Evolutionary conservation across 495 filamentous ascomycete species (phyloP).

Genomic region (Penicillium arizonense): DNA sequence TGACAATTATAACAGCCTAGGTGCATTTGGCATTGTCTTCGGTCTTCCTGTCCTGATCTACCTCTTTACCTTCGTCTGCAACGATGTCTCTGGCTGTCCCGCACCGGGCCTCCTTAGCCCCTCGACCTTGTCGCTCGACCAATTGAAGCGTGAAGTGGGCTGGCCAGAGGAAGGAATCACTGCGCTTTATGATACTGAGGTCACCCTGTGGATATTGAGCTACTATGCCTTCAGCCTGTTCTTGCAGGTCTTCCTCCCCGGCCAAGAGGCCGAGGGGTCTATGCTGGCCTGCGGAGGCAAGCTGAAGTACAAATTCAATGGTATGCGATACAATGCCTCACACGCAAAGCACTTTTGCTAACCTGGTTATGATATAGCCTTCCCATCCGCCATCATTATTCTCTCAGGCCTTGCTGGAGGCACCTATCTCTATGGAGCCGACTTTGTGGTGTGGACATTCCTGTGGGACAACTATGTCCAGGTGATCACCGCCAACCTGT

Average conservation of each 20-base stretch:
- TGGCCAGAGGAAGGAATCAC: constrained; percentile 69
- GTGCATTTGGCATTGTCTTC: constrained; percentile 70
- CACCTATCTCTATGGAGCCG: constrained; percentile 71
- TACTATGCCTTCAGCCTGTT: constrained; percentile 79
- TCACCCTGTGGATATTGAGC: constrained; percentile 61
- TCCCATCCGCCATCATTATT: constrained; percentile 68
- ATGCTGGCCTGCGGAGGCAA: constrained; percentile 67
- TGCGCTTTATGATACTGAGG: constrained; percentile 61
- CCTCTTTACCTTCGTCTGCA: constrained; percentile 78
- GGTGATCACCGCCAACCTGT: constrained; percentile 77
- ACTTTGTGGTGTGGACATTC: constrained; percentile 88
- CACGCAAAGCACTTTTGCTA: neutral
- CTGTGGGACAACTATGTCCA: constrained; percentile 88
- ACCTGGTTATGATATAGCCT: constrained; percentile 52
- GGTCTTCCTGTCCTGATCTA: constrained; percentile 76
- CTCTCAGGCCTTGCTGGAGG: constrained; percentile 66
- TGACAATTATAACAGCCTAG: constrained; percentile 54
- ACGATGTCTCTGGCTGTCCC: constrained; percentile 88
- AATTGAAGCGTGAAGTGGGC: constrained; percentile 72
- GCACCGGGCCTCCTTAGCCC: constrained; percentile 80
- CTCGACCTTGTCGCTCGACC: constrained; percentile 63
- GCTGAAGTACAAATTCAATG: constrained; percentile 87
- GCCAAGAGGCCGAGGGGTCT: constrained; percentile 66
- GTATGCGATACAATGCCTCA: constrained; percentile 40
- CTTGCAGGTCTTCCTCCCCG: constrained; percentile 77